Percentiles rank a stretch among this genome's conserved stretches.
Conservation (phyloP, 495 filamentous ascomycete genomes). For the Jackrogersella minutella region DNA sequence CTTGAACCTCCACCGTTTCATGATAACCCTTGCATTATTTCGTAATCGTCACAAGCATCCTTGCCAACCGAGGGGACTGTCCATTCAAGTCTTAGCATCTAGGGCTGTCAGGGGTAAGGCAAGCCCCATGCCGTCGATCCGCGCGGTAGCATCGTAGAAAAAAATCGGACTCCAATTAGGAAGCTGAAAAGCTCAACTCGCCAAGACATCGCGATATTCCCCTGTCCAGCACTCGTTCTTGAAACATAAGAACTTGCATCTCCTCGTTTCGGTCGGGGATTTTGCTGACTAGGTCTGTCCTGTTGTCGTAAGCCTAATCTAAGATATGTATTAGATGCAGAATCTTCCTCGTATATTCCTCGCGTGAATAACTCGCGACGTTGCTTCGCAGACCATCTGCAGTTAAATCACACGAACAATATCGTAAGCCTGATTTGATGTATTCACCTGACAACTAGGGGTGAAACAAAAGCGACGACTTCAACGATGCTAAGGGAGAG, state of each 20-base stretch:
- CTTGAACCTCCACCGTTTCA: constrained; percentile 34
- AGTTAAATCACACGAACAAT: too few relatives aligned
- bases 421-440: too few relatives aligned
- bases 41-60: constrained; percentile 20
- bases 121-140: constrained; percentile 24
- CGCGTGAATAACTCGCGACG: background rate
- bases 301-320: background rate
- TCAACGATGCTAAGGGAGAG: too few relatives aligned
- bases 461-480: too few relatives aligned
- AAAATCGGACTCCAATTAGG: constrained; percentile 6
- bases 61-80: constrained; percentile 8
- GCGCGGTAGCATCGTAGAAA: constrained; percentile 35
- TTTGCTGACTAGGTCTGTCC: constrained; percentile 12
- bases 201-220: constrained; percentile 26
- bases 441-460: too few relatives aligned
- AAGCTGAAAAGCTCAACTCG: constrained; percentile 2
- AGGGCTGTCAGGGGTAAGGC: background rate
- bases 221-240: constrained; percentile 16
- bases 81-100: constrained; percentile 14
- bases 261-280: constrained; percentile 2
- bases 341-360: background rate
- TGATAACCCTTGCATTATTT: constrained; percentile 10
- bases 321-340: background rate
- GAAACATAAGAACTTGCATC: constrained; percentile 24
- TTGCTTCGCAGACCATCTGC: too few relatives aligned